phyloP scores from a whole-genome alignment of 345 rosid species.

The Gossypium bickii region DNA sequence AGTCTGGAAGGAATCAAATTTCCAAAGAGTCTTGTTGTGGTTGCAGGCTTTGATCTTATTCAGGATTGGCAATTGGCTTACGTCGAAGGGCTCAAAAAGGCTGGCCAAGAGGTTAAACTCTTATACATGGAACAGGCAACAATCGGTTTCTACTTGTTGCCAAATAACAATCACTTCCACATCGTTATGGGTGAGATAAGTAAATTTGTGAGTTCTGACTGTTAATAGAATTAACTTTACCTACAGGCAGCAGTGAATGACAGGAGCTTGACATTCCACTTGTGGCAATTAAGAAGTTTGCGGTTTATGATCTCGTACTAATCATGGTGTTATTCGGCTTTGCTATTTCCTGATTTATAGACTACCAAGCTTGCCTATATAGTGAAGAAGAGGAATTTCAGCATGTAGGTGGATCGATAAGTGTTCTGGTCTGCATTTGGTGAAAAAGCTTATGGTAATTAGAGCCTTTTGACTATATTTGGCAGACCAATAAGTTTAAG shows the following conservation, averaged over 20 bases:
- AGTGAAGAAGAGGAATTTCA: slow-evolving; percentile 24
- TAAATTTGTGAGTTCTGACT: slow-evolving; percentile 51
- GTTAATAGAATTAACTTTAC: slow-evolving; percentile 31
- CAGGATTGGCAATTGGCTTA: slow-evolving; percentile 84
- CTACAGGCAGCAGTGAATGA: slow-evolving; percentile 24
- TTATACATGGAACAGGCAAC: slow-evolving; percentile 69
- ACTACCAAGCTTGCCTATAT: slow-evolving; percentile 17
- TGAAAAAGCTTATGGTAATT: background rate
- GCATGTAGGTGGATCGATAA: slow-evolving; percentile 37
- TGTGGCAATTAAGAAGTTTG: slow-evolving; percentile 24
- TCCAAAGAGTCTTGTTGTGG: slow-evolving; percentile 76
- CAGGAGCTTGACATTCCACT: slow-evolving; percentile 33
- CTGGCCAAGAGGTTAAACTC: slow-evolving; percentile 65
- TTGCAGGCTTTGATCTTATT: slow-evolving; percentile 82
- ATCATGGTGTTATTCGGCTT: slow-evolving; percentile 17
- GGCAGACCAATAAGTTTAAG: slow-evolving; percentile 21
- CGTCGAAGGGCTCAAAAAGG: slow-evolving; percentile 61
- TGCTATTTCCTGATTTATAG: slow-evolving; percentile 15
- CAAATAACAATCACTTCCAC: slow-evolving; percentile 73
- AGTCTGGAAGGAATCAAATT: slow-evolving; percentile 57
- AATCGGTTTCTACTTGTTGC: slow-evolving; percentile 79
- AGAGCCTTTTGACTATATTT: slow-evolving; percentile 27
- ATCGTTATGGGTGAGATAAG: slow-evolving; percentile 74
- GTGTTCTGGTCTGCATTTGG: slow-evolving; percentile 4
- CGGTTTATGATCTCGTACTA: slow-evolving; percentile 29